Evolutionary conservation across 768 basidiomycete species (phyloP).

Genomic region (Lactarius vividus): DNA sequence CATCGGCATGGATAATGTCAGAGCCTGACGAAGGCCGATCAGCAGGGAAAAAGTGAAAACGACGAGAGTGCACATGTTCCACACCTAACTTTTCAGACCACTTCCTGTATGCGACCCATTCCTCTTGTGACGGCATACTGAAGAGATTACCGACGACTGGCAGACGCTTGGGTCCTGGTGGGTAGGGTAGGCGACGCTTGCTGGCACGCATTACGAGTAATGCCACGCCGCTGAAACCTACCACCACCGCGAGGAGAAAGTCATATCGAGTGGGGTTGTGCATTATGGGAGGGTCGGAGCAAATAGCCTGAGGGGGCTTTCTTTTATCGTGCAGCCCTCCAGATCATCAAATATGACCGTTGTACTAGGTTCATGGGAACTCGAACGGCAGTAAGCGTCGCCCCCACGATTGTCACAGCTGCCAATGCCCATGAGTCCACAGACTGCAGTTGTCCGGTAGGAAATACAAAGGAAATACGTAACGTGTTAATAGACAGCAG

Average conservation of each 20-base stretch:
- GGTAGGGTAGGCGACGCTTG: background rate
- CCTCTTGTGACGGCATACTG: background rate
- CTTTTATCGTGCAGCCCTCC: background rate
- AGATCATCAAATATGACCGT: background rate
- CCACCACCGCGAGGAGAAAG: background rate
- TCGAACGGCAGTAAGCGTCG: no score
- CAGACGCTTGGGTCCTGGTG: background rate
- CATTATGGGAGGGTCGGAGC: background rate
- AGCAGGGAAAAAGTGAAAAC: background rate
- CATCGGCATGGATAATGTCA: background rate
- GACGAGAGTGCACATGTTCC: background rate
- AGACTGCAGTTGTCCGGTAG: no score
- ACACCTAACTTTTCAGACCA: background rate
- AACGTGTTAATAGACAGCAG: no score
- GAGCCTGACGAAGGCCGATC: background rate
- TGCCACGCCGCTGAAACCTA: background rate
- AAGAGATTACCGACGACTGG: background rate
- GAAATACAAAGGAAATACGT: no score
- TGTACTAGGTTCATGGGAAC: no score
- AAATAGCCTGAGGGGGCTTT: background rate
- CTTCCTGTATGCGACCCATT: background rate
- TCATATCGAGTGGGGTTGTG: background rate
- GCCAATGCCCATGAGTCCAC: no score
- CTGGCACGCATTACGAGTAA: background rate
- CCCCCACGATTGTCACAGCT: no score